Conservation (phyloP, 768 basidiomycete genomes). For the Amanita pseudoporphyria region DNA sequence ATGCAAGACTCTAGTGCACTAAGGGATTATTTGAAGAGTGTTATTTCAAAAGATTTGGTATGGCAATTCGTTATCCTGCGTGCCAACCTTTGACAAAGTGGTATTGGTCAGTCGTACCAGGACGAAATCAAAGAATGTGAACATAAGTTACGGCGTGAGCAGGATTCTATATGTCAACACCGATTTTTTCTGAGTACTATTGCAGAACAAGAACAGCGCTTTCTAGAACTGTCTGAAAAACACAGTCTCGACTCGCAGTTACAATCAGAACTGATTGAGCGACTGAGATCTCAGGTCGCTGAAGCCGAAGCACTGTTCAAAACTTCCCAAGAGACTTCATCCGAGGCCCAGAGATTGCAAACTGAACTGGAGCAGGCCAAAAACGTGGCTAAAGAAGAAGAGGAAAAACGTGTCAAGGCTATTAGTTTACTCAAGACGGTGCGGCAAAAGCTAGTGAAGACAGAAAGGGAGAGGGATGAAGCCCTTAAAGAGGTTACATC, state of each 20-base stretch:
- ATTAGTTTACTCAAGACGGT: constrained; percentile 90
- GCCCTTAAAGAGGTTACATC: constrained; percentile 44
- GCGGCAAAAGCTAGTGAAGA: constrained; percentile 93
- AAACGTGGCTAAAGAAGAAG: constrained; percentile 76
- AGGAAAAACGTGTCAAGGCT: constrained; percentile 94
- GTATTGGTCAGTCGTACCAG: constrained; percentile 42
- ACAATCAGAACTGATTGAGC: constrained; percentile 64
- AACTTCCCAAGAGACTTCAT: constrained; percentile 40
- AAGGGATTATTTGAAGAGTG: constrained; percentile 61
- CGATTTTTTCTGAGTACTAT: background rate
- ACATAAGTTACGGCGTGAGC: constrained; percentile 63
- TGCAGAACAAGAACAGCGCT: constrained; percentile 73
- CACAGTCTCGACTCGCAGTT: constrained; percentile 77
- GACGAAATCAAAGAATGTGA: constrained; percentile 75
- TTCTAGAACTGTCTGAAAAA: constrained; percentile 78
- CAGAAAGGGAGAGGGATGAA: constrained; percentile 91
- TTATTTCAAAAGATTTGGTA: constrained; percentile 65
- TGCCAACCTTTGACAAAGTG: background rate
- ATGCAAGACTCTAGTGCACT: constrained; percentile 57
- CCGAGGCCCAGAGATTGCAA: constrained; percentile 45
- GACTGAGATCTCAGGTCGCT: constrained; percentile 54
- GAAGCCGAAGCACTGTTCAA: constrained; percentile 65
- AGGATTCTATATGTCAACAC: background rate
- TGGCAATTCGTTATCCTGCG: constrained; percentile 13
- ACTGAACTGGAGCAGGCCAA: constrained; percentile 55